A percentile compares a stretch with the other conserved stretches of the same genome.
Evolutionary conservation across 192 early-diverging fungal species (phyloP).

Genomic region (Coemansia sp.): DNA sequence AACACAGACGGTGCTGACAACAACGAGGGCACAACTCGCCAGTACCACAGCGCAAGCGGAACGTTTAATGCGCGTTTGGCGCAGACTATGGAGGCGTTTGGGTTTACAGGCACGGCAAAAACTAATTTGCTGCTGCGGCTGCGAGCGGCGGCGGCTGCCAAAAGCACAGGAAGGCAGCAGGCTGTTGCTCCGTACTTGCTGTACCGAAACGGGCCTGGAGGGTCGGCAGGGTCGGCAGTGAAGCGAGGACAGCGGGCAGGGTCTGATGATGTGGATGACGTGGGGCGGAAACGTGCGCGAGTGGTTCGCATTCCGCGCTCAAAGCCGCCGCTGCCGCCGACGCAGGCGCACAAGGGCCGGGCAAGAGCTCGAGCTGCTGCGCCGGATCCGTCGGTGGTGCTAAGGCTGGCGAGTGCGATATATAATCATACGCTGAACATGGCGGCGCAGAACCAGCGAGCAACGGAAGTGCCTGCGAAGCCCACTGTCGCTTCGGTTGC

Average conservation of each 20-base stretch:
- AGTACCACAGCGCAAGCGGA: conserved; percentile 19
- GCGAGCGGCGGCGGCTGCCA: conserved; percentile 47
- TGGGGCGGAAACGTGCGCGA: conserved; percentile 35
- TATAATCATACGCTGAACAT: conserved; percentile 51
- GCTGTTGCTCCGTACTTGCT: conserved; percentile 49
- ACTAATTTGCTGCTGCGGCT: conserved; percentile 41
- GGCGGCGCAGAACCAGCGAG: conserved; percentile 23
- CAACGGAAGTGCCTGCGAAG: conserved; percentile 8
- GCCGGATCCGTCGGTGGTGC: conserved; percentile 38
- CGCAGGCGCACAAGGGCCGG: conserved; percentile 8
- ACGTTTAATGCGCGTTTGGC: conserved; percentile 45
- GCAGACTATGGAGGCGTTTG: conserved; percentile 53
- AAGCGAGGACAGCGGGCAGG: not conserved
- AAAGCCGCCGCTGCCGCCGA: conserved; percentile 14
- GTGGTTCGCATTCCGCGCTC: conserved; percentile 35
- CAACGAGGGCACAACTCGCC: conserved; percentile 4
- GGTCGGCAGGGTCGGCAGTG: not conserved
- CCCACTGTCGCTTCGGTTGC: not conserved
- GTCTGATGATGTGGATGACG: not conserved
- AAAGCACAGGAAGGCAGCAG: conserved; percentile 44
- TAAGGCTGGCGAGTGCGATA: conserved; percentile 48
- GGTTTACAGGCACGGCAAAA: conserved; percentile 43
- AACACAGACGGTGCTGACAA: too few species aligned
- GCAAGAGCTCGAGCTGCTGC: conserved; percentile 1
- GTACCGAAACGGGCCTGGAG: conserved; percentile 13